Evolutionary conservation across 2,329 filamentous ascomycete species (phyloP).

Genomic region (Fusarium nelsonii): DNA sequence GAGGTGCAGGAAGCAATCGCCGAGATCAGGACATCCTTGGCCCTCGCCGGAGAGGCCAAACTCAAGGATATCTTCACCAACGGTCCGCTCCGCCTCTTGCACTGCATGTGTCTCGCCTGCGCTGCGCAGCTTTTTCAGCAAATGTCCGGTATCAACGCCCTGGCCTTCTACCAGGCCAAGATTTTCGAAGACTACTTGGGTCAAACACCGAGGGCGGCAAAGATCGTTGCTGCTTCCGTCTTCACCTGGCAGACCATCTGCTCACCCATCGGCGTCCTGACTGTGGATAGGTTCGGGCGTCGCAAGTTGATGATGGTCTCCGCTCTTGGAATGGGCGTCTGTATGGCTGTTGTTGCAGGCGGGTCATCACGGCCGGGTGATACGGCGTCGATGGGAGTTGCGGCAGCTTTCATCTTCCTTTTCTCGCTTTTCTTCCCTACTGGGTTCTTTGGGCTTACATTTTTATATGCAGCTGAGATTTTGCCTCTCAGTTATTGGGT

Average conservation of each 20-base stretch:
- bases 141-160: conserved; percentile 11
- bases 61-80: conserved; percentile 7
- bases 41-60: conserved; percentile 8
- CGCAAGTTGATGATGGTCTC: conserved; percentile 12
- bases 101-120: conserved; percentile 11
- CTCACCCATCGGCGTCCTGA: background rate
- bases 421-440: conserved; percentile 14
- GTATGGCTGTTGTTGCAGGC: conserved; percentile 13
- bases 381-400: background rate
- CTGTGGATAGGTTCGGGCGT: conserved; percentile 4
- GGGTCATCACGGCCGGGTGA: background rate
- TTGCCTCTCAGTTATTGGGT: conserved; percentile 10
- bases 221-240: conserved; percentile 8
- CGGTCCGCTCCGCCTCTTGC: background rate
- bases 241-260: conserved; percentile 14
- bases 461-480: conserved; percentile 15
- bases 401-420: conserved; percentile 7
- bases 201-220: background rate
- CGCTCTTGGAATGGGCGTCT: background rate
- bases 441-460: conserved; percentile 4
- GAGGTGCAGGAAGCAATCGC: background rate
- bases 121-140: conserved; percentile 10
- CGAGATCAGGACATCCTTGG: background rate
- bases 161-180: conserved; percentile 14
- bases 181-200: conserved; percentile 9